These are phyloP conservation scores for Saitoella complicata DNA, from an alignment of 805 yeast genomes.

Conservation along the genomic window DNA sequence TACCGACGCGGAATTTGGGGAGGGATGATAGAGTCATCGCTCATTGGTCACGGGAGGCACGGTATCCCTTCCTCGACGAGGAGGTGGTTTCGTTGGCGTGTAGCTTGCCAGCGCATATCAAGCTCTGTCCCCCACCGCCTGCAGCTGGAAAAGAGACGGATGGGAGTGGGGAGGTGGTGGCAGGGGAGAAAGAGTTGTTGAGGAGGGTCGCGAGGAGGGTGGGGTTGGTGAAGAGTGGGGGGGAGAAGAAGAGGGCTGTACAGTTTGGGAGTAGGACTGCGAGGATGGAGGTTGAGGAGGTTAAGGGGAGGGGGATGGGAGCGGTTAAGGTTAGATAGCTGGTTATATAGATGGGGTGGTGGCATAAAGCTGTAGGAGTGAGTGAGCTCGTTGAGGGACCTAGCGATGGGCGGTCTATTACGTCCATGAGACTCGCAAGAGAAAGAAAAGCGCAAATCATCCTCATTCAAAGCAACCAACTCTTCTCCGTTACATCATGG, in stretches of 20 bases:
- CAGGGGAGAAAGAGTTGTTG: conserved; percentile 39
- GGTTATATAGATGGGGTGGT: too few species aligned
- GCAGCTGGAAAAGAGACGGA: too few species aligned
- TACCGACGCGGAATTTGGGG: conserved; percentile 68
- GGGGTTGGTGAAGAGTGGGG: conserved; percentile 39
- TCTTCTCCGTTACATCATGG: too few species aligned
- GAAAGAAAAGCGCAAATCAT: too few species aligned
- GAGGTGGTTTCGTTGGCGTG: conserved; percentile 8
- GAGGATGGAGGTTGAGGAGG: conserved; percentile 69
- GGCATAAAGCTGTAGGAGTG: too few species aligned
- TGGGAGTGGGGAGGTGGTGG: too few species aligned
- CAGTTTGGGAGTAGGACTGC: conserved; percentile 96
- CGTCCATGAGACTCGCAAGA: too few species aligned
- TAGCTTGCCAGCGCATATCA: neutral
- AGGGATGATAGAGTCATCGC: conserved; percentile 84
- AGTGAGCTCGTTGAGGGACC: too few species aligned
- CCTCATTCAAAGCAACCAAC: too few species aligned
- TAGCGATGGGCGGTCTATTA: too few species aligned
- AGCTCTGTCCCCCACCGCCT: neutral
- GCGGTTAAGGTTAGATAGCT: too few species aligned
- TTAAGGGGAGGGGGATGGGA: conserved; percentile 61
- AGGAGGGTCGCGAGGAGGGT: conserved; percentile 17
- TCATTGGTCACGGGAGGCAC: conserved; percentile 72
- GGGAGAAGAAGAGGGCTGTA: conserved; percentile 76
- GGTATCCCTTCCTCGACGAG: conserved; percentile 60